These are phyloP conservation scores for Salvia miltiorrhiza DNA, from an alignment of 257 asterid genomes.

Conservation along the genomic window DNA sequence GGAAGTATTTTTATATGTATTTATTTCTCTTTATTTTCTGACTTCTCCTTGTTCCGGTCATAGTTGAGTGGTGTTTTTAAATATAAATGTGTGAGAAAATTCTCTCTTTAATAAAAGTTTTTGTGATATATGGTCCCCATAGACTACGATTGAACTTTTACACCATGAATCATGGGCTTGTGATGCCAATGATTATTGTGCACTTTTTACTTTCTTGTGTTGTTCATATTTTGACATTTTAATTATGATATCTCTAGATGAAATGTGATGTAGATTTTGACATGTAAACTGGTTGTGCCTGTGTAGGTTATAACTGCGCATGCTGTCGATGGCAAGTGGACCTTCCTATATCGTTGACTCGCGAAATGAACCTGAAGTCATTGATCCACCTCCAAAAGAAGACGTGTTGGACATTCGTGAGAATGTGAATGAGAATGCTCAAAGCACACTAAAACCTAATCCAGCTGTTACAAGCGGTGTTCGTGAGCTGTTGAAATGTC, in stretches of 20 bases:
- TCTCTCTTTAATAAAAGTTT: neutral
- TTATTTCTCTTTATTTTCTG: neutral
- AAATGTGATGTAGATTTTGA: neutral
- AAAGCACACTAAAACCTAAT: constrained; percentile 35
- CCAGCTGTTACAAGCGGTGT: constrained; percentile 35
- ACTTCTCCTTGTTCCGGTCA: neutral
- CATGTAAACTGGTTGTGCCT: neutral
- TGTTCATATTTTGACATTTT: neutral
- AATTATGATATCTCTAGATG: neutral
- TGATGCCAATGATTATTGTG: neutral
- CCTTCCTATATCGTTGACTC: constrained; percentile 31
- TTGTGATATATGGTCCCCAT: neutral
- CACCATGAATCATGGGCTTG: neutral
- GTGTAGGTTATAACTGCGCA: constrained; percentile 17
- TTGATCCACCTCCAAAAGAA: constrained; percentile 39
- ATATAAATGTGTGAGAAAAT: too few relatives aligned
- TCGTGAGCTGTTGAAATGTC: constrained; percentile 41
- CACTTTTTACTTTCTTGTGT: neutral
- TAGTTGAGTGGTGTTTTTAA: neutral
- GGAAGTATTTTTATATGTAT: neutral
- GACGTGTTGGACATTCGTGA: constrained; percentile 31
- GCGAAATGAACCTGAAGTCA: constrained; percentile 32
- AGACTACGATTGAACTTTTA: neutral
- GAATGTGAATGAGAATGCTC: constrained; percentile 30
- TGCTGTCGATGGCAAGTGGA: constrained; percentile 36